Base-by-base conservation (phyloP, 495 filamentous ascomycete genomes). In the Neurospora discreta region DNA sequence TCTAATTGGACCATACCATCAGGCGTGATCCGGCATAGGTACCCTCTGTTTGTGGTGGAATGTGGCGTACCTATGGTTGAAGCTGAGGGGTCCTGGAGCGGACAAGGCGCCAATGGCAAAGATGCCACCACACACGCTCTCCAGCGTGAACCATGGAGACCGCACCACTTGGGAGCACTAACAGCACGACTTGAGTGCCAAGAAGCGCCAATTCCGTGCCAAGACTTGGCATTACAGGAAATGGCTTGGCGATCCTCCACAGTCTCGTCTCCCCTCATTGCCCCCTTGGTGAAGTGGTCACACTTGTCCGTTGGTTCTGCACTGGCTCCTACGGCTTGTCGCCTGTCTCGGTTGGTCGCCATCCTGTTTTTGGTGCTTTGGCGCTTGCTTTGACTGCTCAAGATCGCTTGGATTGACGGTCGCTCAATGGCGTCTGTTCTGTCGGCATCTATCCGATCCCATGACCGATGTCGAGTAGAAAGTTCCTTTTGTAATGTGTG, bases 201-300 rank as follows among this genome's bases (percentile, higher is more conserved):
- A 79, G 74, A 5, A 0, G 1, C 39, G 75, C 78, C 78, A 79
- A 80, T 76, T 68, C 42, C 41, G n/a, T 26, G 78, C 77, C 78
- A 79, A 80, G 77, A 3, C 77, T 80, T 80, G 78, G 78, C 72
- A 77, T 78, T 78, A 72, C 69, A 60, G 74, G 68, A 69, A 72
- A 77, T 69, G 68, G 68, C 77, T 79, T 77, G 77, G 77, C 78
- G 42, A 46, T 30, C 76, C 73, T 73, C 72, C 52, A 71, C 69
- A 72, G 39, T 43, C 26, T 43, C 30, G 71, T 42, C 71, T 42
- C 52, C 52, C 52, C 52, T 60, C 52, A 60, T 60, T 60, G 52
- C 52, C 52, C 46, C 52, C 52, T 60, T 60, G 52, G 23, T 60
- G 52, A 60, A 60, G 52, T 60, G 52, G 52, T 60, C 52, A 30